Evolutionary conservation across 768 basidiomycete genomes (phyloP), one percentile per base, ranked within the genome.

Genomic region (Macrolepiota albuminosa): DNA sequence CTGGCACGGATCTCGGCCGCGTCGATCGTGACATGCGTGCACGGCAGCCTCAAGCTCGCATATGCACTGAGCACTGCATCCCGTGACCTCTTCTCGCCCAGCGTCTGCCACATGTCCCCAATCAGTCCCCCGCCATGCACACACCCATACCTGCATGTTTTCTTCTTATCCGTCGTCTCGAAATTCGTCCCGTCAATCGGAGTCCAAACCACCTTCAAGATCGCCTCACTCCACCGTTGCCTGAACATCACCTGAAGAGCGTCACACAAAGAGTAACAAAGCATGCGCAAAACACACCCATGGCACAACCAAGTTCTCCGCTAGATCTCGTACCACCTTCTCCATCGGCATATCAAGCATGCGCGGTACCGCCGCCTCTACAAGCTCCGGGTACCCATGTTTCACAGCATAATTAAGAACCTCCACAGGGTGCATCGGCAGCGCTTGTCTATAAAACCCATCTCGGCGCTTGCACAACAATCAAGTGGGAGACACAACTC

Each of bases 321-420:
- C 40, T 1, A 61, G 49, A 0, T 1, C 37, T 13, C 39, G 16
- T 8, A 49, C 56, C 10, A 61, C 39, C 2, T 0, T 21, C 8
- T 61, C 60, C 9, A 57, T 8, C 14, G 60, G 56, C 14, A 61
- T 40, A 33, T 61, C 60, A 26, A 61, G 51, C 10, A 61, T 8
- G 4, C 16, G 33, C 2, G 56, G 60, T 14, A 34, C 45, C 6
- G 36, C 60, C 21, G 6, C 18, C 6, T 14, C 21, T 5, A 61
- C n/a, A 31, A 61, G 8, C 39, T 54, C 31, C 3, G 0, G 6
- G 21, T 61, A 57, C 0, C 56, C 56, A 39, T 57, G 60, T 16
- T 50, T 52, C 3, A 40, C 36, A 0, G 49, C 60, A 26, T 57
- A 61, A 18, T 52, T 57, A 1, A 54, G 13, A 2, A 57, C 37